A percentile compares a stretch with the other conserved stretches of the same genome.
phyloP scores from a whole-genome alignment of 2,329 filamentous ascomycete genomes.

The Aspergillus ochraceoroseus region DNA sequence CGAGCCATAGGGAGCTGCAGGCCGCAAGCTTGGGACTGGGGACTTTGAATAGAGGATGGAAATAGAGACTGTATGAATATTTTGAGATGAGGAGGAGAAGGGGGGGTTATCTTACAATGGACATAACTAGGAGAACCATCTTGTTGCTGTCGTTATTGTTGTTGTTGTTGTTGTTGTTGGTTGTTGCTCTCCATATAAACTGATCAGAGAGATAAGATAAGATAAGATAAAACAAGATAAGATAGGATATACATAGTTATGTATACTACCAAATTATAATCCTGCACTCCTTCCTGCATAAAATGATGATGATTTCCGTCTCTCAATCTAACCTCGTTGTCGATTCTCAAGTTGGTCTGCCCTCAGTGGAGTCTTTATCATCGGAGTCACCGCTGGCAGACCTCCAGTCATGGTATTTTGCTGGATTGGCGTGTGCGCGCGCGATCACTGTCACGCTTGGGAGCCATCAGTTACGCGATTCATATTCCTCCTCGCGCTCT shows the following conservation, averaged over 20 bases:
- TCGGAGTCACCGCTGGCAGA: slow-evolving; percentile 53
- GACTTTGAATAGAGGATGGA: slow-evolving; percentile 40
- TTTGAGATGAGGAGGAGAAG: slow-evolving; percentile 2
- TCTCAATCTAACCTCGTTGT: slow-evolving; percentile 1
- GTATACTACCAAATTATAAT: no score
- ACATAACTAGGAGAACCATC: background rate
- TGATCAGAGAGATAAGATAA: no score
- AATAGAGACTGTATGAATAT: slow-evolving; percentile 32
- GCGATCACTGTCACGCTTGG: slow-evolving; percentile 53
- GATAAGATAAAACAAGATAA: no score
- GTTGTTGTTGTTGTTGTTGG: no score
- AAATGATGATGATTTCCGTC: no score
- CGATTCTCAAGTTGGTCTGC: slow-evolving; percentile 49
- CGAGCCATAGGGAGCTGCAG: slow-evolving; percentile 34
- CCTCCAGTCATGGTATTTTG: slow-evolving; percentile 57
- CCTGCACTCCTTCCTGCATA: no score
- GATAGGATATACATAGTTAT: no score
- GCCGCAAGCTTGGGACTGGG: slow-evolving; percentile 38
- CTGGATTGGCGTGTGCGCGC: slow-evolving; percentile 51
- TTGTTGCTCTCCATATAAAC: no score
- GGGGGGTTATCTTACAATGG: no score
- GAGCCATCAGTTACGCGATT: slow-evolving; percentile 47
- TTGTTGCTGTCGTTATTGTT: background rate
- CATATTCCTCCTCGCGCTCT: slow-evolving; percentile 47
- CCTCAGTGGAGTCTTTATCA: slow-evolving; percentile 52